A percentile compares a stretch with the other conserved stretches of the same genome.
Conservation (phyloP, 2,329 filamentous ascomycete genomes). For the Cryphonectria carpinicola region DNA sequence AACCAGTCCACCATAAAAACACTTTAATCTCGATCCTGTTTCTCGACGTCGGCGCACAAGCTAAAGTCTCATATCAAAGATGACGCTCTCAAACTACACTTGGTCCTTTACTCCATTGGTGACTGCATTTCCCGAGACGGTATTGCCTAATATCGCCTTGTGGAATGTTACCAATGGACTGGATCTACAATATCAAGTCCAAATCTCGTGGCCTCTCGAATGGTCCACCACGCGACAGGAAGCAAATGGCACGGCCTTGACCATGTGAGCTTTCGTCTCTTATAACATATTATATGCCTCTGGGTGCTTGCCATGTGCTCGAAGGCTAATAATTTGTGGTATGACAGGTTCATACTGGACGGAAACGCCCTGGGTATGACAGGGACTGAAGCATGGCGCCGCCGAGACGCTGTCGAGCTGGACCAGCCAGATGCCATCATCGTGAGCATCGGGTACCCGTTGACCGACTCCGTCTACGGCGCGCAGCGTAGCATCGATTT, state of each 20-base stretch:
- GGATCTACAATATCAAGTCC: constrained; percentile 28
- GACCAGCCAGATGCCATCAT: constrained; percentile 34
- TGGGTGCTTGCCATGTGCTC: not conserved
- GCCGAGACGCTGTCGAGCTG: constrained; percentile 33
- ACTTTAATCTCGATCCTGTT: not conserved
- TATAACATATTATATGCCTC: not conserved
- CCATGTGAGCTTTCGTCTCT: constrained; percentile 6
- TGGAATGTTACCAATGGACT: constrained; percentile 30
- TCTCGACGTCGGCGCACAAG: not conserved
- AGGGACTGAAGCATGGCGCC: constrained; percentile 34
- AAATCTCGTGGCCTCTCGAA: constrained; percentile 30
- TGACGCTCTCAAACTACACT: constrained; percentile 32
- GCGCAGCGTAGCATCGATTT: constrained; percentile 34
- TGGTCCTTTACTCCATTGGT: constrained; percentile 30
- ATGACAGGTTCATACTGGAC: constrained; percentile 35
- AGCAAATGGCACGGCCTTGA: constrained; percentile 17
- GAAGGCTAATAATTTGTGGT: not conserved
- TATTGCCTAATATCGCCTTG: constrained; percentile 28
- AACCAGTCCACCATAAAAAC: not conserved
- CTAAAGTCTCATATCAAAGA: not conserved
- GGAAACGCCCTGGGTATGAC: constrained; percentile 36
- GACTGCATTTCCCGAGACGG: constrained; percentile 21
- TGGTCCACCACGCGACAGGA: constrained; percentile 22
- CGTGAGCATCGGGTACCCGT: constrained; percentile 36
- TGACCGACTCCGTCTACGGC: constrained; percentile 33